Evolutionary conservation across 306 rosid genomes (phyloP).

Genomic region (Glycyrrhiza uralensis): DNA sequence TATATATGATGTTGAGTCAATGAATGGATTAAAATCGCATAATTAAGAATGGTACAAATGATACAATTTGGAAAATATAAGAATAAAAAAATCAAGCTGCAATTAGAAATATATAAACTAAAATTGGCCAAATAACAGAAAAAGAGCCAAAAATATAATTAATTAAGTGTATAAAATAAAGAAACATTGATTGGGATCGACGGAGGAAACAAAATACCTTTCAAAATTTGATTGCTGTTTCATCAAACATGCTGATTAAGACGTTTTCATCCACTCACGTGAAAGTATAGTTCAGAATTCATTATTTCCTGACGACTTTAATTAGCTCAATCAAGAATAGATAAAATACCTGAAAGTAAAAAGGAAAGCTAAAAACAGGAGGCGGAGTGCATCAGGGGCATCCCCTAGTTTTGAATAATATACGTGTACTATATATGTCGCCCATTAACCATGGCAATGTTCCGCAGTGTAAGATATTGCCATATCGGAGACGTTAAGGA

Average conservation of each 20-base stretch:
- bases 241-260: background rate
- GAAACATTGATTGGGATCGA: background rate
- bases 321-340: background rate
- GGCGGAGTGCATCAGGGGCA: no score
- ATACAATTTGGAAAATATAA: no score
- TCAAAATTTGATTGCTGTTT: background rate
- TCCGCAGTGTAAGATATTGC: constrained; percentile 1
- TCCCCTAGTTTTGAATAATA: background rate
- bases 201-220: background rate
- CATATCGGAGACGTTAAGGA: no score
- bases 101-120: no score
- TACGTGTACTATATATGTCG: background rate
- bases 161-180: no score
- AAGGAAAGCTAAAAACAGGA: background rate
- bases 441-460: constrained; percentile 19
- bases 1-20: no score
- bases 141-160: no score
- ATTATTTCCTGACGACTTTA: background rate
- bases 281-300: background rate
- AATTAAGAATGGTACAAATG: no score
- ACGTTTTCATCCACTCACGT: background rate
- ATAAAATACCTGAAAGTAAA: background rate
- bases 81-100: no score
- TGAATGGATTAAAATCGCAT: no score
- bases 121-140: no score